Percentiles rank a stretch among this genome's conserved stretches.
These are phyloP conservation scores for Neurospora sp. DNA, from an alignment of 495 filamentous ascomycete species.

Conservation along the genomic window DNA sequence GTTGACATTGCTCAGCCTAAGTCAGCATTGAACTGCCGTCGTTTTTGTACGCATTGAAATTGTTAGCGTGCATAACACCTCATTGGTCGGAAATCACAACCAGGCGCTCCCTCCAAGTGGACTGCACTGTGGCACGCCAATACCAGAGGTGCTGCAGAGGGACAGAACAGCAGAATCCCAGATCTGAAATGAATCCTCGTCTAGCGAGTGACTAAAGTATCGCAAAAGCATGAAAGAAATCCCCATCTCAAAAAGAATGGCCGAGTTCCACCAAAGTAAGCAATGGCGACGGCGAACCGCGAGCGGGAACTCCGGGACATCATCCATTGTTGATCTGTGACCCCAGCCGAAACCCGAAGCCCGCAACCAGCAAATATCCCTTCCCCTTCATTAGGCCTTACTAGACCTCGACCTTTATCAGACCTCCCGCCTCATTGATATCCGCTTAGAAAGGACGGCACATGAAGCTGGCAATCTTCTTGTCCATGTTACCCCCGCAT, in stretches of 20 bases:
- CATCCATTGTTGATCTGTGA: background rate
- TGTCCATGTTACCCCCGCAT: background rate
- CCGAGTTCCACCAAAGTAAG: background rate
- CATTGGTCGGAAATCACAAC: background rate
- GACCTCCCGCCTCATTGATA: too few relatives aligned
- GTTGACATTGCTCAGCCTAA: too few relatives aligned
- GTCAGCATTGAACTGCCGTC: accelerated
- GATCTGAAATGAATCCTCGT: background rate
- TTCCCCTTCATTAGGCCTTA: too few relatives aligned
- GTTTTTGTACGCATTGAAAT: accelerated
- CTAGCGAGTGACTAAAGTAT: background rate
- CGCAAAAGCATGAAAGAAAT: background rate
- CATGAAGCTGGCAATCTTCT: background rate
- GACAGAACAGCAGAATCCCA: background rate
- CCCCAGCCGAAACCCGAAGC: background rate
- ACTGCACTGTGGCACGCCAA: background rate
- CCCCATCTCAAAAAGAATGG: background rate
- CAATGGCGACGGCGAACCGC: background rate
- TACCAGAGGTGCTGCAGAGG: background rate
- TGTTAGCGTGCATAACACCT: background rate
- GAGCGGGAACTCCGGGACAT: background rate
- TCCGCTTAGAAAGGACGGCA: background rate
- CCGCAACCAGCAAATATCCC: background rate
- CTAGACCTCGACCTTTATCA: too few relatives aligned
- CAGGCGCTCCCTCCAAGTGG: background rate